phyloP scores from a whole-genome alignment of 352 stramenopile genomes.

The Phytophthora chlamydospora region DNA sequence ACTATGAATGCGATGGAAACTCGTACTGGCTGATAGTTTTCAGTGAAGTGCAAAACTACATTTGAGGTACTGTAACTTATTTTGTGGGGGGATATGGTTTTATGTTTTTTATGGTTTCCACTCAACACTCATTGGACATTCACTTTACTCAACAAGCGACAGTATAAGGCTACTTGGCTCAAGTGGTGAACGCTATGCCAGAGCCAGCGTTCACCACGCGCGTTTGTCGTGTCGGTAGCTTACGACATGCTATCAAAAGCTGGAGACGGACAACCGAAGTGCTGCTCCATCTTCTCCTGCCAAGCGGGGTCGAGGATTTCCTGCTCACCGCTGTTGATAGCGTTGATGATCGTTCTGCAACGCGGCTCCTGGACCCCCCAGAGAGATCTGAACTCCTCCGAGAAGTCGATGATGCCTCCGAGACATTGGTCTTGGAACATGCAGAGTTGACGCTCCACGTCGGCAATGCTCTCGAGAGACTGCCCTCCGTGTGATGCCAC shows the following conservation, averaged over 20 bases:
- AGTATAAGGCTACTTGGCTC: no score
- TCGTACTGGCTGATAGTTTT: no score
- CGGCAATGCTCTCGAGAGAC: slow-evolving; percentile 31
- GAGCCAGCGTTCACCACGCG: slow-evolving; percentile 6
- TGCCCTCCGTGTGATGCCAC: slow-evolving; percentile 27
- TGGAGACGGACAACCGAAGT: slow-evolving; percentile 46
- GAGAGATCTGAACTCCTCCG: slow-evolving; percentile 47
- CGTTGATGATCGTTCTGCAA: slow-evolving; percentile 47
- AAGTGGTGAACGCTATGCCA: slow-evolving; percentile 9
- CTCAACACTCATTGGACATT: no score
- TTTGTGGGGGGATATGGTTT: no score
- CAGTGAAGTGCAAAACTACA: no score
- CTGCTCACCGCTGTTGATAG: slow-evolving; percentile 35
- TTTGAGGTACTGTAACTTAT: no score
- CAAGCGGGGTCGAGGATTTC: slow-evolving; percentile 32
- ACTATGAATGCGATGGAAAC: no score
- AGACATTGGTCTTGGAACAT: slow-evolving; percentile 60
- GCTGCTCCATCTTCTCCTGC: slow-evolving; percentile 37
- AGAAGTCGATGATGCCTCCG: slow-evolving; percentile 42
- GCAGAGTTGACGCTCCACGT: slow-evolving; percentile 57
- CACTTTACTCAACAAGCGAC: no score
- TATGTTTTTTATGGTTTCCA: no score
- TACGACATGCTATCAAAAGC: slow-evolving; percentile 8
- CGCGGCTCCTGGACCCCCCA: slow-evolving; percentile 41
- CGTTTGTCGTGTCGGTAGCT: background rate